Percentiles rank a stretch among this genome's conserved stretches.
Conservation (phyloP, 2,329 filamentous ascomycete species). For the Orbilia brochopaga region DNA sequence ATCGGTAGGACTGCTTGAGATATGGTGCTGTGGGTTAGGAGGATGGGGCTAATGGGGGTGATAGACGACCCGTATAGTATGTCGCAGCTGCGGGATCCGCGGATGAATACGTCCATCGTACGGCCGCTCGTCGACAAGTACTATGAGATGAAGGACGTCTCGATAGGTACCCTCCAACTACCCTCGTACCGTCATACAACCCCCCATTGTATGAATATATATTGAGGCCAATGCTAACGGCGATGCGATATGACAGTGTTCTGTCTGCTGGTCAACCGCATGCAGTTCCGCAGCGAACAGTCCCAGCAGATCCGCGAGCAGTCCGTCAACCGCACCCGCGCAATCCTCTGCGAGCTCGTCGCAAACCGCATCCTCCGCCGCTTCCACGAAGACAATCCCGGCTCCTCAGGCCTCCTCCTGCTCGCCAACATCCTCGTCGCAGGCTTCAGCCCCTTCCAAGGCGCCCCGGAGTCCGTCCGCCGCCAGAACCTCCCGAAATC, state of each 20-base stretch:
- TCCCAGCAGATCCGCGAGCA: slow-evolving; percentile 76
- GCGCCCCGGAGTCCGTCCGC: slow-evolving; percentile 72
- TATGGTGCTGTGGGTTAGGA: neutral
- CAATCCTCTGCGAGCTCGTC: slow-evolving; percentile 78
- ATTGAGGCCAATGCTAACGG: too few species aligned
- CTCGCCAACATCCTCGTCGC: slow-evolving; percentile 81
- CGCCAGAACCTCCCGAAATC: slow-evolving; percentile 63
- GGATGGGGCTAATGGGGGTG: slow-evolving; percentile 7
- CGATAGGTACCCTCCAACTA: slow-evolving; percentile 65
- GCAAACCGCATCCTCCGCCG: slow-evolving; percentile 78
- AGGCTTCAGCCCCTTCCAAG: slow-evolving; percentile 84
- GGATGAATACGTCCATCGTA: slow-evolving; percentile 80
- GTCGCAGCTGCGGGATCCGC: slow-evolving; percentile 78
- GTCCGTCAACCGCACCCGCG: slow-evolving; percentile 79
- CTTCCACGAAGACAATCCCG: slow-evolving; percentile 78
- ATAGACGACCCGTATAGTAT: slow-evolving; percentile 70
- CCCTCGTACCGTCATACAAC: neutral
- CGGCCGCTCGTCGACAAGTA: slow-evolving; percentile 83
- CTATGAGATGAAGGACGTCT: slow-evolving; percentile 79
- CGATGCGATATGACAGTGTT: too few species aligned
- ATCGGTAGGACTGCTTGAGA: slow-evolving; percentile 63
- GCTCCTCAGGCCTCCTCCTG: slow-evolving; percentile 72
- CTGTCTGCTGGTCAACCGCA: slow-evolving; percentile 80
- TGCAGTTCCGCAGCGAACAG: slow-evolving; percentile 80
- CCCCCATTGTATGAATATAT: too few species aligned